Percentiles rank a stretch among this genome's conserved stretches.
These are phyloP conservation scores for Vitis labrusca DNA, from an alignment of 164 flowering plant species.

Conservation along the genomic window DNA sequence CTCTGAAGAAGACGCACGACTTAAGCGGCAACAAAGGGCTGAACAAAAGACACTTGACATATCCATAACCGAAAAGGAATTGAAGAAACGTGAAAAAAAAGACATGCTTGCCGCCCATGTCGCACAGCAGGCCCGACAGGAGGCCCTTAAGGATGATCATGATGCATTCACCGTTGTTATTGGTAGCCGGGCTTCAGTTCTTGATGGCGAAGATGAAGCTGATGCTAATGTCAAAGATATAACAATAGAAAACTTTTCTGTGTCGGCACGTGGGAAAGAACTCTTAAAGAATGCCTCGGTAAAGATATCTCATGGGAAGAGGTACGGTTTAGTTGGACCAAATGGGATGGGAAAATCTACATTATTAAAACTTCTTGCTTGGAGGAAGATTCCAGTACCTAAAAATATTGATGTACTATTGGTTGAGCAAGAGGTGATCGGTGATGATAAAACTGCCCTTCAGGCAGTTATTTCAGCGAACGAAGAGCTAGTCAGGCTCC, in stretches of 20 bases:
- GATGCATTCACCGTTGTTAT: conserved; percentile 83
- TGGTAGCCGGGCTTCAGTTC: conserved; percentile 61
- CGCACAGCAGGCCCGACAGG: conserved; percentile 50
- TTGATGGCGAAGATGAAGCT: conserved; percentile 62
- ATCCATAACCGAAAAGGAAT: too few species aligned
- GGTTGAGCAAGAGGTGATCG: conserved; percentile 86
- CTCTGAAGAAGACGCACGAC: conserved; percentile 20
- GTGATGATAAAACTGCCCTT: conserved; percentile 67
- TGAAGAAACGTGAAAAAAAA: too few species aligned
- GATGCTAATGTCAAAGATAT: conserved; percentile 82
- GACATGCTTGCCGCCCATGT: conserved; percentile 48
- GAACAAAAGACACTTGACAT: too few species aligned
- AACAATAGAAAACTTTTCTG: conserved; percentile 66
- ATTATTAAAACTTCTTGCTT: conserved; percentile 72
- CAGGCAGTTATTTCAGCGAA: conserved; percentile 85
- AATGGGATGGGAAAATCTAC: conserved; percentile 85
- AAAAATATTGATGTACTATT: conserved; percentile 84
- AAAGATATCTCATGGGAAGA: conserved; percentile 73
- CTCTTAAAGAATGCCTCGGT: conserved; percentile 64
- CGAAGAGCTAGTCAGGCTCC: conserved; percentile 67
- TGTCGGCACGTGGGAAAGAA: conserved; percentile 72
- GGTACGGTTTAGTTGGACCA: conserved; percentile 83
- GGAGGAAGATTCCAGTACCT: conserved; percentile 90
- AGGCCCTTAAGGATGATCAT: conserved; percentile 74
- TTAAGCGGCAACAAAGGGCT: too few species aligned